phyloP scores from a whole-genome alignment of 2,329 filamentous ascomycete species.

The Nothophoma quercina region DNA sequence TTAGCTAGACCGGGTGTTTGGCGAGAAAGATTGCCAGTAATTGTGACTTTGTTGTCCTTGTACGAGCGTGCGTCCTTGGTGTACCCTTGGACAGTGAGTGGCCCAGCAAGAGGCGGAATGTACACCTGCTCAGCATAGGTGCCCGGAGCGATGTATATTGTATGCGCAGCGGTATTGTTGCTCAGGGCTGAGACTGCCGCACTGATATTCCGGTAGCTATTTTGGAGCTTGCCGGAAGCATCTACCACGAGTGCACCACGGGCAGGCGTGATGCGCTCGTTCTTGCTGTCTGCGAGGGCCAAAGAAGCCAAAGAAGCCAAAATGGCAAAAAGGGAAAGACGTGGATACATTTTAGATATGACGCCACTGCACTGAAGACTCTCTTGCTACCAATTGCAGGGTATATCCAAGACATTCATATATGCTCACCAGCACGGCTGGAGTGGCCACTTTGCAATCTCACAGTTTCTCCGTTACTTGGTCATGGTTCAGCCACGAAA shows the following conservation, averaged over 20 bases:
- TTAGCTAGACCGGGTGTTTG: slow-evolving; percentile 30
- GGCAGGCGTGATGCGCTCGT: slow-evolving; percentile 19
- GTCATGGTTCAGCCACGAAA: background rate
- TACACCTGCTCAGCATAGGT: slow-evolving; percentile 66
- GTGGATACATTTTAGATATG: slow-evolving; percentile 9
- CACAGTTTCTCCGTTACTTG: slow-evolving; percentile 10
- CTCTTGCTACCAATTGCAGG: background rate
- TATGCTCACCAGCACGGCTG: background rate
- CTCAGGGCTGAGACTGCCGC: slow-evolving; percentile 22
- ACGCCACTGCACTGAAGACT: too few relatives aligned
- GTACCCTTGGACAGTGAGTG: slow-evolving; percentile 64
- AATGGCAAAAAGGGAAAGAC: background rate
- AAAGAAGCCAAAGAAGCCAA: slow-evolving; percentile 1
- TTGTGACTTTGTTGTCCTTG: slow-evolving; percentile 62
- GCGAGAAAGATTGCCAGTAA: slow-evolving; percentile 52
- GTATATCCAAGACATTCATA: background rate
- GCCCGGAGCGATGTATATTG: slow-evolving; percentile 66
- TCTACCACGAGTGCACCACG: slow-evolving; percentile 29
- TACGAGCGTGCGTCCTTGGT: slow-evolving; percentile 61
- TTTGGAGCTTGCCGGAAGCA: slow-evolving; percentile 18
- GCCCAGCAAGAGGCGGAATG: slow-evolving; percentile 54
- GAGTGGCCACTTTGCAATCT: background rate
- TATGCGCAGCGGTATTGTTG: slow-evolving; percentile 21
- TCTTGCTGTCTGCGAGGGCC: slow-evolving; percentile 14
- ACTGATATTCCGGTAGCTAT: slow-evolving; percentile 27